Evolutionary conservation across 768 basidiomycete genomes (phyloP).

Genomic region (Myochromella boudieri): DNA sequence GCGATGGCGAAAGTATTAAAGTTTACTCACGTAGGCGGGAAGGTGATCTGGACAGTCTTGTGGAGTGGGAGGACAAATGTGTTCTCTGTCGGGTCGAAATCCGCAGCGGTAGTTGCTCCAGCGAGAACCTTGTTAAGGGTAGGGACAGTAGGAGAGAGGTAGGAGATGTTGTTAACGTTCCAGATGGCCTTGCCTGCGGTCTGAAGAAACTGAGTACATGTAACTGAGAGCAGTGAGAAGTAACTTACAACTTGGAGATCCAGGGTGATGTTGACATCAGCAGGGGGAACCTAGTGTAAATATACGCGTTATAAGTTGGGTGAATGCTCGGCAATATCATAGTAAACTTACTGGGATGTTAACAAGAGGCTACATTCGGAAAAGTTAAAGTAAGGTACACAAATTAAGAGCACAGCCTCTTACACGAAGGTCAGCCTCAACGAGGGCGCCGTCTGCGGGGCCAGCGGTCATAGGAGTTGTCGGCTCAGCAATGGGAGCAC

Average conservation of each 20-base stretch:
- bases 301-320: background rate
- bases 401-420: background rate
- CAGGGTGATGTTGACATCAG: constrained; percentile 27
- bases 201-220: background rate
- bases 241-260: constrained; percentile 22
- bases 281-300: constrained; percentile 22
- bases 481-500: constrained; percentile 32
- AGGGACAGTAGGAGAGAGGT: constrained; percentile 27
- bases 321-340: background rate
- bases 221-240: background rate
- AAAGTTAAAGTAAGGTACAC: no score
- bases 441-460: constrained; percentile 14
- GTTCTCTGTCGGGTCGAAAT: constrained; percentile 34
- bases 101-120: constrained; percentile 34
- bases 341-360: constrained; percentile 3
- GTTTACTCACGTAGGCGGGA: constrained; percentile 27
- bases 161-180: constrained; percentile 35
- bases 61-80: constrained; percentile 39
- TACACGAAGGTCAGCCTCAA: constrained; percentile 17
- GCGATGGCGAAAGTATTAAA: background rate
- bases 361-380: constrained; percentile 16
- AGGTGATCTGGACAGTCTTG: constrained; percentile 36
- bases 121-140: constrained; percentile 36
- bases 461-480: constrained; percentile 24
- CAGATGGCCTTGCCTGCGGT: constrained; percentile 22